Percentiles rank a stretch among this genome's conserved stretches.
Conservation (phyloP, 2,329 filamentous ascomycete species). For the Colletotrichum australisinense region DNA sequence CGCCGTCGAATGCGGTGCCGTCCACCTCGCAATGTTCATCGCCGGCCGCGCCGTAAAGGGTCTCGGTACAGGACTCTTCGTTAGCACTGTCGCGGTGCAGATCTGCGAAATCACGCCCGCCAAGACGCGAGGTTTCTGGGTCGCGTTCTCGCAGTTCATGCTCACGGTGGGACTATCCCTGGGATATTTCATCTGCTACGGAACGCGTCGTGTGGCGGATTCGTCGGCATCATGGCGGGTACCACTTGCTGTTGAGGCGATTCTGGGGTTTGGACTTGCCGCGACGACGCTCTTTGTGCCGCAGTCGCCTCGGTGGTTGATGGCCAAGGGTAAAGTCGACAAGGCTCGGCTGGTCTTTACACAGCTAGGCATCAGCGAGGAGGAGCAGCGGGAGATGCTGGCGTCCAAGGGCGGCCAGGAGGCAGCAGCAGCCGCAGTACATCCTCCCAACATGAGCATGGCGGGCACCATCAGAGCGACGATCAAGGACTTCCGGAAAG, state of each 20-base stretch:
- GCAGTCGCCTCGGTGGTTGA: constrained; percentile 67
- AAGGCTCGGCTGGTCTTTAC: constrained; percentile 50
- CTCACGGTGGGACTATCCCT: constrained; percentile 61
- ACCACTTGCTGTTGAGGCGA: constrained; percentile 56
- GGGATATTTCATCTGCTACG: constrained; percentile 72
- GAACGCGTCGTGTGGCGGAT: constrained; percentile 55
- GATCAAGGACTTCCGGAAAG: constrained; percentile 42
- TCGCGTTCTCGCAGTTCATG: constrained; percentile 64
- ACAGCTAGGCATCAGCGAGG: neutral
- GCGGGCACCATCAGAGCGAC: constrained; percentile 42
- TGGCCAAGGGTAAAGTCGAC: constrained; percentile 51
- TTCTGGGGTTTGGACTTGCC: constrained; percentile 46
- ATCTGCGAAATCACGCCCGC: constrained; percentile 70
- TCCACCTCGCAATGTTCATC: constrained; percentile 62
- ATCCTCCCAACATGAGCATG: constrained; percentile 43
- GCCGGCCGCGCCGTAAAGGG: constrained; percentile 66
- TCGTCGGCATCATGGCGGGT: constrained; percentile 66
- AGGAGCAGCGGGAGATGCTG: constrained; percentile 14
- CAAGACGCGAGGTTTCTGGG: constrained; percentile 60
- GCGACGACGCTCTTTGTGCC: constrained; percentile 50
- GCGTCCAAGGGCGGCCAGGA: neutral
- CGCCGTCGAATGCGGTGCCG: constrained; percentile 49
- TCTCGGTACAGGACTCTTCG: constrained; percentile 66
- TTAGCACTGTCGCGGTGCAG: constrained; percentile 63
- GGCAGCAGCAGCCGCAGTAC: constrained; percentile 30